Percentiles rank a stretch among this genome's conserved stretches.
phyloP scores from a whole-genome alignment of 2,329 filamentous ascomycete species.

The Neurospora sp. region DNA sequence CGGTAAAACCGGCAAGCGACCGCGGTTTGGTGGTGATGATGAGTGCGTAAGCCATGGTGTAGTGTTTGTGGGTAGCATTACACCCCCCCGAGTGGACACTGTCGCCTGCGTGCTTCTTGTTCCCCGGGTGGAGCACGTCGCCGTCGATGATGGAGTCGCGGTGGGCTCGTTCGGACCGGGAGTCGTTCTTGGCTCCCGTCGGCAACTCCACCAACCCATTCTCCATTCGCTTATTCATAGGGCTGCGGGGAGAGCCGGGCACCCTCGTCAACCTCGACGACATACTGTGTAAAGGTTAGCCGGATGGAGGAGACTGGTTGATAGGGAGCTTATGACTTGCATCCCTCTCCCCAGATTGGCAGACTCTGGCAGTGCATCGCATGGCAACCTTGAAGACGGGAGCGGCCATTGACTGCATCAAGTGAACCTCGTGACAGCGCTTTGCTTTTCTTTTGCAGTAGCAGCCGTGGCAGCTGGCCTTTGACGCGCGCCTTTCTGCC shows the following conservation, averaged over 20 bases:
- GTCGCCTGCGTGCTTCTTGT: neutral
- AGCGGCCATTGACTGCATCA: neutral
- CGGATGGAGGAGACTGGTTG: neutral
- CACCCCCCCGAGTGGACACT: neutral
- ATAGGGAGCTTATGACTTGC: neutral
- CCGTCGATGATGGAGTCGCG: neutral
- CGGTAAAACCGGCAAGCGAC: neutral
- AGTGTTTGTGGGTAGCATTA: neutral
- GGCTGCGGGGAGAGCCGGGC: neutral
- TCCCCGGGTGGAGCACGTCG: neutral
- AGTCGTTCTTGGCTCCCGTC: neutral
- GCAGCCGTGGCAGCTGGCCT: neutral
- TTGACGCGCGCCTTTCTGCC: neutral
- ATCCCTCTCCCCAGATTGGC: neutral
- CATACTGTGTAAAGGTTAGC: neutral
- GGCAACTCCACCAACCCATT: neutral
- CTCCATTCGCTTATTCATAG: neutral
- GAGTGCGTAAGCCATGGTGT: neutral
- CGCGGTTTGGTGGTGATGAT: neutral
- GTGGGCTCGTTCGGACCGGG: neutral
- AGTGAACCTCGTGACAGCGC: neutral
- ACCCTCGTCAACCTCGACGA: neutral
- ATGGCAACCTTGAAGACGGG: neutral
- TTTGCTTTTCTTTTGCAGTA: neutral
- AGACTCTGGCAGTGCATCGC: neutral